Evolutionary conservation across 2,329 filamentous ascomycete genomes (phyloP).

Genomic region (Beauveria caledonica): DNA sequence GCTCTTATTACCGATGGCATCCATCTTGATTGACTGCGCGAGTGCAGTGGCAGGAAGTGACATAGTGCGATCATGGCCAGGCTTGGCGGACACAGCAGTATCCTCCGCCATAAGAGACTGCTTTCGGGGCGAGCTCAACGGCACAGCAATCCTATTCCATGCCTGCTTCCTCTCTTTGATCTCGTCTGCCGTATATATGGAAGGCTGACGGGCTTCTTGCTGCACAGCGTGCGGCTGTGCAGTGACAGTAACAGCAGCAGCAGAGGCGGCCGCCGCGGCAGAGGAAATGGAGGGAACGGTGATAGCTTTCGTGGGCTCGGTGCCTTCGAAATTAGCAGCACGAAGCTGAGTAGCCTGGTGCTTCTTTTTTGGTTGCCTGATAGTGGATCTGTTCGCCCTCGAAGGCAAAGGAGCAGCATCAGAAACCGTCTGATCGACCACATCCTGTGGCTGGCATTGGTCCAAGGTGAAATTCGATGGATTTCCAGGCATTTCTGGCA

Average conservation of each 20-base stretch:
- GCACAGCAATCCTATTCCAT: conserved; percentile 28
- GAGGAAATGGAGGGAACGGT: background rate
- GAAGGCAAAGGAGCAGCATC: background rate
- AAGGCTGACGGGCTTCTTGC: conserved; percentile 1
- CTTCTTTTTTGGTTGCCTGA: background rate
- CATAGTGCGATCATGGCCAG: conserved; percentile 1
- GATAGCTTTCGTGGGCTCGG: background rate
- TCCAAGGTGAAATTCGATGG: background rate
- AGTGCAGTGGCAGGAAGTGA: background rate
- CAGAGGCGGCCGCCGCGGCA: background rate
- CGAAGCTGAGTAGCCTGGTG: background rate
- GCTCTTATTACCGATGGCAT: background rate
- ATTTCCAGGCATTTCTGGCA: background rate
- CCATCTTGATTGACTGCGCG: background rate
- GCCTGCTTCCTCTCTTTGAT: conserved; percentile 23
- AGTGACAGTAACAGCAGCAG: background rate
- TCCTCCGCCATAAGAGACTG: background rate
- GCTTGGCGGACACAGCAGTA: background rate
- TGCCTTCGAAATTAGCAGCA: background rate
- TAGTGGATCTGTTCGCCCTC: background rate
- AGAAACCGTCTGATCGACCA: background rate
- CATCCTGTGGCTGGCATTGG: background rate
- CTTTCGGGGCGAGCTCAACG: conserved; percentile 19
- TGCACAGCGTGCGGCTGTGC: background rate
- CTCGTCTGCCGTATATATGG: conserved; percentile 23